These are phyloP conservation scores for Tricladium varicosporioides DNA, from an alignment of 2,329 filamentous ascomycete genomes.

Conservation along the genomic window DNA sequence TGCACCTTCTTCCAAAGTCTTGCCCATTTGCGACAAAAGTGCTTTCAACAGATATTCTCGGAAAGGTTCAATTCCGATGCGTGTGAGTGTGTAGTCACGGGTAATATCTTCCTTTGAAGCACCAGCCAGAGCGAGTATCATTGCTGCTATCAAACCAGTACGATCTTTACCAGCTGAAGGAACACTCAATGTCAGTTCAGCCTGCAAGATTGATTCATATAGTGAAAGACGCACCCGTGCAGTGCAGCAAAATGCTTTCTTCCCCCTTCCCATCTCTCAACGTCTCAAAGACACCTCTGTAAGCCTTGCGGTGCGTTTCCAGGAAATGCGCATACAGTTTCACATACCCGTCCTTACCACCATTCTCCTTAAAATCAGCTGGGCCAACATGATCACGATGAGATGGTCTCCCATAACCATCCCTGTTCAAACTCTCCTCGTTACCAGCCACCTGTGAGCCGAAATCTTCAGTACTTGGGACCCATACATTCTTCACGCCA, in stretches of 20 bases:
- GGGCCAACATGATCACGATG: slow-evolving; percentile 27
- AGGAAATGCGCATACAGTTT: slow-evolving; percentile 49
- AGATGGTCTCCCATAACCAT: neutral
- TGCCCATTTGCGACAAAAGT: slow-evolving; percentile 39
- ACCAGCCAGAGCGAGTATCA: slow-evolving; percentile 51
- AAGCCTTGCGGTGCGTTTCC: slow-evolving; percentile 41
- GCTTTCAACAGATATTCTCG: slow-evolving; percentile 46
- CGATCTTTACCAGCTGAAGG: slow-evolving; percentile 51
- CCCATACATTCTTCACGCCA: slow-evolving; percentile 47
- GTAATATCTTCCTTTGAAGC: slow-evolving; percentile 41
- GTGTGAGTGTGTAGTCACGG: slow-evolving; percentile 53
- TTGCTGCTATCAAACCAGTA: slow-evolving; percentile 49
- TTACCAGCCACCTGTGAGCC: slow-evolving; percentile 27
- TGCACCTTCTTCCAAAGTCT: slow-evolving; percentile 23
- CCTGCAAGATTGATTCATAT: neutral
- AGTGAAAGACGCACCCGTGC: slow-evolving; percentile 43
- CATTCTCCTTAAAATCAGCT: slow-evolving; percentile 43
- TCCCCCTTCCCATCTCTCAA: slow-evolving; percentile 43
- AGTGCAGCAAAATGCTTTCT: slow-evolving; percentile 51
- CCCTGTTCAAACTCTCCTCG: slow-evolving; percentile 26
- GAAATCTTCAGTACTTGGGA: slow-evolving; percentile 32
- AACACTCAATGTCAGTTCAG: neutral
- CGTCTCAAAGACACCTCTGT: slow-evolving; percentile 46
- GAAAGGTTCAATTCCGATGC: slow-evolving; percentile 51
- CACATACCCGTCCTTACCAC: slow-evolving; percentile 44